Base-by-base conservation (phyloP, 495 filamentous ascomycete species). In the Lophiostoma macrostomum region DNA sequence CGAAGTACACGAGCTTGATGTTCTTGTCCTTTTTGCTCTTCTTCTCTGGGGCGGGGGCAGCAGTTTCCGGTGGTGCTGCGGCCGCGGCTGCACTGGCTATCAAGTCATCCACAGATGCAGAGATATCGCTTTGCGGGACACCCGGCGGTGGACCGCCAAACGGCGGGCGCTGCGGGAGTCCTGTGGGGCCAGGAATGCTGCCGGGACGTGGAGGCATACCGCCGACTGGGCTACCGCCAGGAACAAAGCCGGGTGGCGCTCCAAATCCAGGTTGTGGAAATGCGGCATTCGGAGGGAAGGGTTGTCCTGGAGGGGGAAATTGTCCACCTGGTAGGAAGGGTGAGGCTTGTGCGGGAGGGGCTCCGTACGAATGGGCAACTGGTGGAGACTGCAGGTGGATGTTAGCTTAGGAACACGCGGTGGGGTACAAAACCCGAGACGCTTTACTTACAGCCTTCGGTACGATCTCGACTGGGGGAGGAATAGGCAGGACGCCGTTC, bases 1-100 rank as follows among this genome's bases (percentile, higher is more conserved):
- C 85, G 34, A 79, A 82, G 70, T 90, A 93, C 4, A 93, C 73
- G 78, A 95, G 79, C 13, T 41, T 45, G 41, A 55, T 50, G 16
- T 57, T 46, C 40, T 39, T 39, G 14, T 64, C 53, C 64, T 83
- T 82, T 50, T 76, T 71, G 31, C 69, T 74, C 73, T 87, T 69
- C 72, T 87, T 86, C 65, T 87, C 78, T 4, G 20, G 30, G 3
- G 66, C 42, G 20, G 70, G 71, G 16, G 67, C 60, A 10, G 67
- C 25, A 29, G 47, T 30, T 57, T 47, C 27, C n/a, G n/a, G n/a
- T n/a, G n/a, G n/a, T n/a, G n/a, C n/a, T n/a, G 53, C 36, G 40
- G 45, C 71, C 61, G 50, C 70, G 14, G 64, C 67, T 63, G 74
- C 78, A 34, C 73, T 74, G 19, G 76, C 74, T 51, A 84, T 77